phyloP scores from a whole-genome alignment of 345 rosid genomes.

The Eucalyptus curtisii region DNA sequence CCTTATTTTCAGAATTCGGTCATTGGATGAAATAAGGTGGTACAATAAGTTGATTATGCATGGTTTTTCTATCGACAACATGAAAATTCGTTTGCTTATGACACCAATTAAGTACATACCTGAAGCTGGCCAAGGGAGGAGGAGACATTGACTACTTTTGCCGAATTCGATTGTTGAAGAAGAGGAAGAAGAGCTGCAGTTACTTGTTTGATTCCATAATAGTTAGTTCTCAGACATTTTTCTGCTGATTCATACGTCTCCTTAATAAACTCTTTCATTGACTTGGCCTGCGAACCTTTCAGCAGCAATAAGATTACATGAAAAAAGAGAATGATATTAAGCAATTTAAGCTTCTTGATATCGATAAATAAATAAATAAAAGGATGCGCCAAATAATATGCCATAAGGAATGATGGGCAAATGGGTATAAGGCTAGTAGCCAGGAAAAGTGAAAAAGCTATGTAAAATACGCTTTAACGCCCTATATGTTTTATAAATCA shows the following conservation, averaged over 20 bases:
- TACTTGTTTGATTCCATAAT: constrained; percentile 1
- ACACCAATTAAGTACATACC: background rate
- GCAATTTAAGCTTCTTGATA: background rate
- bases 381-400: too few relatives aligned
- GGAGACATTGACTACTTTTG: constrained; percentile 7
- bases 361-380: too few relatives aligned
- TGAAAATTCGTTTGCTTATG: background rate
- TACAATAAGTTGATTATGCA: background rate
- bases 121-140: background rate
- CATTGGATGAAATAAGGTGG: too few relatives aligned
- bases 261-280: background rate
- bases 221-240: constrained; percentile 3
- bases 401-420: too few relatives aligned
- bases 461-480: too few relatives aligned
- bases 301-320: background rate
- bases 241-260: background rate
- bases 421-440: too few relatives aligned
- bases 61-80: background rate
- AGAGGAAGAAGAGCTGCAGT: constrained; percentile 1
- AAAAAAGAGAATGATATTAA: too few relatives aligned
- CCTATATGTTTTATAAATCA: background rate
- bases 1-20: too few relatives aligned
- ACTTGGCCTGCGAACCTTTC: background rate
- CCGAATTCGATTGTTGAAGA: background rate
- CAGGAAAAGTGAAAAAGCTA: background rate